Evolutionary conservation across 2,329 filamentous ascomycete species (phyloP).

Genomic region (Neurospora crassa): DNA sequence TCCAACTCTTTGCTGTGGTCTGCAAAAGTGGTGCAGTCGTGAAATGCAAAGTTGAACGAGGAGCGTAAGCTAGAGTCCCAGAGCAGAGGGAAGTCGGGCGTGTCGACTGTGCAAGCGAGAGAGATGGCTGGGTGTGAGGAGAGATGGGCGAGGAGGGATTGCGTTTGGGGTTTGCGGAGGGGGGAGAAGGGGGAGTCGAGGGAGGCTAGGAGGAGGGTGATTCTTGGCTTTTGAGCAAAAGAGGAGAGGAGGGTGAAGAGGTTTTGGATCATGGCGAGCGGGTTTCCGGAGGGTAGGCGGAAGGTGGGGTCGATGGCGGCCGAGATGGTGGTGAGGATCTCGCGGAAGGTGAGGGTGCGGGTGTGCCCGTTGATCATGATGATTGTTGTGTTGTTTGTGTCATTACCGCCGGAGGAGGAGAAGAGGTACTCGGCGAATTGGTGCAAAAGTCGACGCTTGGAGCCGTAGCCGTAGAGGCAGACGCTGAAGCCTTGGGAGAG

Average conservation of each 20-base stretch:
- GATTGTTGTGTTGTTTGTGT: constrained; percentile 49
- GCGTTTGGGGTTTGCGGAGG: constrained; percentile 60
- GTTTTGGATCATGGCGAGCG: constrained; percentile 57
- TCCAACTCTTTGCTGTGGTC: constrained; percentile 54
- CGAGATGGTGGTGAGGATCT: constrained; percentile 61
- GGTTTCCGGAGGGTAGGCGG: constrained; percentile 49
- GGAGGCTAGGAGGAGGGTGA: constrained; percentile 74
- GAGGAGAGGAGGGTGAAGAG: constrained; percentile 53
- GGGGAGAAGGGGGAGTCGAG: constrained; percentile 68
- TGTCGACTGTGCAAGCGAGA: constrained; percentile 75
- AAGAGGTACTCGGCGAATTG: constrained; percentile 66
- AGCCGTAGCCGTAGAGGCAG: constrained; percentile 87
- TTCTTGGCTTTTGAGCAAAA: constrained; percentile 26
- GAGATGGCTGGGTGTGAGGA: constrained; percentile 63
- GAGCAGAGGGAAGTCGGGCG: constrained; percentile 74
- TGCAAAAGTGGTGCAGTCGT: constrained; percentile 86
- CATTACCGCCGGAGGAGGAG: constrained; percentile 23
- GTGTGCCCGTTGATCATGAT: constrained; percentile 83
- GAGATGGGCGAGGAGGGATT: constrained; percentile 66
- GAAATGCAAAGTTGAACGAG: constrained; percentile 78
- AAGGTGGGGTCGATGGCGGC: constrained; percentile 45
- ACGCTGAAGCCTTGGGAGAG: constrained; percentile 78
- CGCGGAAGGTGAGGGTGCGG: constrained; percentile 53
- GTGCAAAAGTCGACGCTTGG: constrained; percentile 67
- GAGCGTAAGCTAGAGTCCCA: constrained; percentile 85